Base-by-base conservation (phyloP, 192 early-diverging fungal genomes). In the Backusella australiensis region DNA sequence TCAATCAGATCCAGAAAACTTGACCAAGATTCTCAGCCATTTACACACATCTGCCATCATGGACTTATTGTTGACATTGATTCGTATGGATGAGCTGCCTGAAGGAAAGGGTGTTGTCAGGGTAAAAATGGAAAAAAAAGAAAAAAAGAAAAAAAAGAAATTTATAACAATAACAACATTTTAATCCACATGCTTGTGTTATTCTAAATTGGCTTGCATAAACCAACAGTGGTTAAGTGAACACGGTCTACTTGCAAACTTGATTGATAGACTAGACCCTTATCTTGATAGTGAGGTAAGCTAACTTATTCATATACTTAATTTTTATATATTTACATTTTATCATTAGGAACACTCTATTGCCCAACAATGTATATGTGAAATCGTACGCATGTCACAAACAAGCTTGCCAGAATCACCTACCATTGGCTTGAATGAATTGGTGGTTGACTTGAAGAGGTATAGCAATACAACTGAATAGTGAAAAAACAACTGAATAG, bases 51-150 rank as follows among this genome's bases (percentile, higher is more conserved):
- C 95, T 12, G 88, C 96, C 0, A 93, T 97, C 53, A 94, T 94
- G 71, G 97, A 99, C 78, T 85, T 99, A 36, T 81, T 99, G 65
- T 89, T 99, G 59, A 98, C 96, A 75, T 87, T 99, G 14, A 93
- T 99, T 72, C 96, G 94, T 77, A 86, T 96, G 73, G 95, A 96
- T 67, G 97, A 99, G 76, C 85, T 95, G 21, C 90, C 93, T 17
- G 93, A 95, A 76, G 96, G 93, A 1, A 86, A 89, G 19, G 94
- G 95, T 19, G 90, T 96, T 65, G 93, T 97, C 34, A 91, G 93
- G 87, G 94, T 94, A 73, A 78, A 67, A 82, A 8, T 21, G n/a
- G 35, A 19, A 41, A 67, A 67, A 39, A 23, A 44, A 49, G 15
- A 73, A 78, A 67, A 82, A 8, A 19, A 21, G 35, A 19, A 41